phyloP scores from a whole-genome alignment of 257 asterid genomes.

The Linaria vulgaris region DNA sequence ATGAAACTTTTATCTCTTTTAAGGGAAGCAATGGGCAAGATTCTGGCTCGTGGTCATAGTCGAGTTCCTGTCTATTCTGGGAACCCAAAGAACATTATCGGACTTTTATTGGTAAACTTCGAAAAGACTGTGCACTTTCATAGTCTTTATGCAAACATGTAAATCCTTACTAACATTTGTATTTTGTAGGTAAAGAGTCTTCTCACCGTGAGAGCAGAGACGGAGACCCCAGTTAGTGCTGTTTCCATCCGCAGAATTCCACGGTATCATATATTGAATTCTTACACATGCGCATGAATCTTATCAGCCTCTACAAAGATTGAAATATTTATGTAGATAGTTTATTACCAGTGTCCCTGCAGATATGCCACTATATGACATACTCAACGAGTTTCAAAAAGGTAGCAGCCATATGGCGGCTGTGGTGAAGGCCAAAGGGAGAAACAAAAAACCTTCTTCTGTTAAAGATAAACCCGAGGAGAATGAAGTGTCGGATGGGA shows the following conservation, averaged over 20 bases:
- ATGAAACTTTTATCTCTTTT: slow-evolving; percentile 11
- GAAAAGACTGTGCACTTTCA: background rate
- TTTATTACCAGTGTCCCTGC: slow-evolving; percentile 62
- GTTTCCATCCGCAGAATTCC: slow-evolving; percentile 84
- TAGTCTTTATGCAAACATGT: slow-evolving; percentile 1
- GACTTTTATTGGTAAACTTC: slow-evolving; percentile 62
- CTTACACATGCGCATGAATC: slow-evolving; percentile 13
- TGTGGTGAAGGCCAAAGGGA: slow-evolving; percentile 62
- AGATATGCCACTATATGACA: slow-evolving; percentile 81
- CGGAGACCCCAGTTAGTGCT: slow-evolving; percentile 84
- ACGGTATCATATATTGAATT: slow-evolving; percentile 38
- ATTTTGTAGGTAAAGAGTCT: slow-evolving; percentile 67
- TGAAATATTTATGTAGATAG: slow-evolving; percentile 10
- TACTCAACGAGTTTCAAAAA: slow-evolving; percentile 72
- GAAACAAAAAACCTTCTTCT: slow-evolving; percentile 44
- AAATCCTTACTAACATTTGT: slow-evolving; percentile 1
- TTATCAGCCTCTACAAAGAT: background rate
- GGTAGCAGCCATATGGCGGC: slow-evolving; percentile 91
- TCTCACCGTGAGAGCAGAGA: slow-evolving; percentile 77
- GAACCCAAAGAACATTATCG: slow-evolving; percentile 66
- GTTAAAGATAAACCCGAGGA: slow-evolving; percentile 44
- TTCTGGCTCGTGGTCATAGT: slow-evolving; percentile 87
- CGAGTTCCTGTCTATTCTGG: slow-evolving; percentile 86
- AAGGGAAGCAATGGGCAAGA: slow-evolving; percentile 90
- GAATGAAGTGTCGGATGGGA: slow-evolving; percentile 29